A percentile compares a stretch with the other conserved stretches of the same genome.
Conservation (phyloP, 148 eudicot genomes). For the Selenicereus undatus region DNA sequence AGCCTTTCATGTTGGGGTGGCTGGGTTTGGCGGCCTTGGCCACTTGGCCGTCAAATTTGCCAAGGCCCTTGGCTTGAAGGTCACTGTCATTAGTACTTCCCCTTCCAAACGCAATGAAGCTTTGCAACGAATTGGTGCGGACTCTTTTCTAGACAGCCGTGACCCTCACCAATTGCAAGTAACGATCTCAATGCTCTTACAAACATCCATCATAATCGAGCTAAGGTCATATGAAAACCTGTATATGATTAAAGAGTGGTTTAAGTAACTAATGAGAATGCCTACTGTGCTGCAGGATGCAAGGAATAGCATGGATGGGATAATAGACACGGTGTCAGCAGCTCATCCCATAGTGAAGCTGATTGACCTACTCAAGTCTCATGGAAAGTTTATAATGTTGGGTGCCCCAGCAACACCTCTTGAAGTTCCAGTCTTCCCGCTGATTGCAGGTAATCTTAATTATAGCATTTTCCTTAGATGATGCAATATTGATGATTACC, state of each 20-base stretch:
- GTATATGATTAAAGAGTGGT: no score
- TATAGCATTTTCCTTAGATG: no score
- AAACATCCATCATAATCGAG: no score
- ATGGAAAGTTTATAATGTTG: slow-evolving; percentile 34
- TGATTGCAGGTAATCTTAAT: slow-evolving; percentile 25
- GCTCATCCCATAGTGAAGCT: slow-evolving; percentile 24
- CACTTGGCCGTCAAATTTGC: slow-evolving; percentile 34
- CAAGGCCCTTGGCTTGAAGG: slow-evolving; percentile 27
- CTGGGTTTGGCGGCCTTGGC: slow-evolving; percentile 34
- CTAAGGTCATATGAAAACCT: no score
- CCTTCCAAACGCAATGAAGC: slow-evolving; percentile 25
- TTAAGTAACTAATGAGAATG: no score
- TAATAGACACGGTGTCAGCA: slow-evolving; percentile 37
- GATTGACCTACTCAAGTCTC: slow-evolving; percentile 33
- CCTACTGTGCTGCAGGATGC: slow-evolving; percentile 23
- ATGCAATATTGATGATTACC: not conserved
- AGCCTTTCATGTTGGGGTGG: slow-evolving; percentile 28
- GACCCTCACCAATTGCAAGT: slow-evolving; percentile 24
- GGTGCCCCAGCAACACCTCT: slow-evolving; percentile 34
- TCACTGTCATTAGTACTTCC: slow-evolving; percentile 32
- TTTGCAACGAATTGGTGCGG: slow-evolving; percentile 23
- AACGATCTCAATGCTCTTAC: not conserved
- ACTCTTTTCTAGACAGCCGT: slow-evolving; percentile 22
- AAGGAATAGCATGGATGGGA: slow-evolving; percentile 34
- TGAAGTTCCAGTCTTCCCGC: slow-evolving; percentile 26